phyloP scores from a whole-genome alignment of 495 filamentous ascomycete genomes.

The Terfezia boudieri region DNA sequence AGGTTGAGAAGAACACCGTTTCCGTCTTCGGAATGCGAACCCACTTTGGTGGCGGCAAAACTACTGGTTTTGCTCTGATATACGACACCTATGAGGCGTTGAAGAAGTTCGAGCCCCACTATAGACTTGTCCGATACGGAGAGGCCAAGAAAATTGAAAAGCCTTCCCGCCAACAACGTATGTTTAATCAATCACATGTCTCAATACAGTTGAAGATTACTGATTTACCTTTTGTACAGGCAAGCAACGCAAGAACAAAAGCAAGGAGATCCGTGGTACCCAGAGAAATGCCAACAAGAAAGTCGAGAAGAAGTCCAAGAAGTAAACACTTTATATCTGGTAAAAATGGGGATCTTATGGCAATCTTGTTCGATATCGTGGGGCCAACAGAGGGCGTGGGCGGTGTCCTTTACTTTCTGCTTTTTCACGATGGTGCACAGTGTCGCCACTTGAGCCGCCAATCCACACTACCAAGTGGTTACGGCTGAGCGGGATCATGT shows the following conservation, averaged over 20 bases:
- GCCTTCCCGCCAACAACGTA: slow-evolving; percentile 95
- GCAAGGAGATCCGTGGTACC: slow-evolving; percentile 92
- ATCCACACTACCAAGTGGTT: too few relatives aligned
- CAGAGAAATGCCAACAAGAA: slow-evolving; percentile 45
- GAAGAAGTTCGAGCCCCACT: slow-evolving; percentile 99
- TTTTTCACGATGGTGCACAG: too few relatives aligned
- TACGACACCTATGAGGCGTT: slow-evolving; percentile 92
- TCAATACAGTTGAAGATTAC: slow-evolving; percentile 19
- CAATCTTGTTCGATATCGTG: neutral
- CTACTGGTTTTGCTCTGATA: slow-evolving; percentile 92
- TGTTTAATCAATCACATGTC: slow-evolving; percentile 24
- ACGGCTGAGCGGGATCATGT: too few relatives aligned
- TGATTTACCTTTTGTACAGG: slow-evolving; percentile 33
- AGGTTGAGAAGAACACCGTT: slow-evolving; percentile 87
- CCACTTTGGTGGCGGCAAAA: slow-evolving; percentile 98
- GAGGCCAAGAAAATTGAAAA: slow-evolving; percentile 83
- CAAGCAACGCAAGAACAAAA: slow-evolving; percentile 99
- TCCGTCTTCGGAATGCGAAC: slow-evolving; percentile 96
- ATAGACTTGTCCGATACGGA: slow-evolving; percentile 83
- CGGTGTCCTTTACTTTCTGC: too few relatives aligned
- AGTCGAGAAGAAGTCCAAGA: slow-evolving; percentile 57
- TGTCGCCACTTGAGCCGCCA: too few relatives aligned
- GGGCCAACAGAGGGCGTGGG: neutral
- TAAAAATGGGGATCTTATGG: neutral
- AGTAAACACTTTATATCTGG: slow-evolving; percentile 15